A percentile compares a stretch with the other conserved stretches of the same genome.
These are phyloP conservation scores for Saccharomycopsis fermentans DNA, from an alignment of 805 yeast species.

Conservation along the genomic window DNA sequence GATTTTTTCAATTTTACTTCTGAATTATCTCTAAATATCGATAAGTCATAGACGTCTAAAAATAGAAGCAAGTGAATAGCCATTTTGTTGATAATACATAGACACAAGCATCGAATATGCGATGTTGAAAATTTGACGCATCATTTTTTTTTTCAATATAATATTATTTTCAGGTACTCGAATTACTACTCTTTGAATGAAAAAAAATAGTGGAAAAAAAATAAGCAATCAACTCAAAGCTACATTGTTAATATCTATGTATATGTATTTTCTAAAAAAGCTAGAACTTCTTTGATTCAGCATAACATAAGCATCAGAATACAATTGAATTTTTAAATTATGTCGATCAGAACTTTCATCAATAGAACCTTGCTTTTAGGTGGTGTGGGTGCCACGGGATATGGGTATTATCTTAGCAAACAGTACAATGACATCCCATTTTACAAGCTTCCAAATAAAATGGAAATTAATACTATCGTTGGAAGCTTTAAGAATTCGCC, in stretches of 20 bases:
- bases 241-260: too few relatives aligned
- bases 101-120: not conserved
- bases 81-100: not conserved
- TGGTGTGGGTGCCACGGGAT: slow-evolving; percentile 6
- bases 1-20: not conserved
- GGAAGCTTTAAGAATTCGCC: slow-evolving; percentile 3
- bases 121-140: slow-evolving; percentile 1
- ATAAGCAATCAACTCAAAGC: not conserved
- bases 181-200: not conserved
- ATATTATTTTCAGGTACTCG: not conserved
- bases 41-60: not conserved
- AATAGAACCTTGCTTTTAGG: slow-evolving; percentile 6
- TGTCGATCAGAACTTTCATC: not conserved
- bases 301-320: not conserved
- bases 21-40: not conserved
- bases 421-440: slow-evolving; percentile 16
- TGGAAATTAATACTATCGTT: slow-evolving; percentile 12
- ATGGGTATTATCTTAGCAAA: slow-evolving; percentile 16
- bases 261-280: too few relatives aligned
- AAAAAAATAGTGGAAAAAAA: not conserved
- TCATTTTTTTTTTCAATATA: not conserved
- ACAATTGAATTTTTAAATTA: not conserved
- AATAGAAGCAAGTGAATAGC: not conserved
- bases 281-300: too few relatives aligned
- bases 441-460: slow-evolving; percentile 12